Evolutionary conservation across 768 basidiomycete genomes (phyloP).

Genomic region (Tricholoma hemisulphureum): DNA sequence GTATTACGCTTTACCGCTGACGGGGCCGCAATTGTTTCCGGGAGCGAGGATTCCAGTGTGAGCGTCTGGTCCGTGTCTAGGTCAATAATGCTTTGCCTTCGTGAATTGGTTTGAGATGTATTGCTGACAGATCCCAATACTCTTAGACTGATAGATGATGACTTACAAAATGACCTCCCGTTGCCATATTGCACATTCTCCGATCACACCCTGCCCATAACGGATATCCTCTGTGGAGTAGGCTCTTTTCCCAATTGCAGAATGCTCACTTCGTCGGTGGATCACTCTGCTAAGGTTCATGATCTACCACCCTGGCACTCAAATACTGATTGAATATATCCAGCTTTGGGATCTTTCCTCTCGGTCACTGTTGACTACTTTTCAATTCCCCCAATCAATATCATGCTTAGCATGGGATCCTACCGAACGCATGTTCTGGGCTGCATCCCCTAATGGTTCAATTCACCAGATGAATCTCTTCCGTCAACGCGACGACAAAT

Average conservation of each 20-base stretch:
- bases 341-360: conserved; percentile 84
- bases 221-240: conserved; percentile 76
- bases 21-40: conserved; percentile 76
- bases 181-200: conserved; percentile 76
- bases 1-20: conserved; percentile 83
- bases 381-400: conserved; percentile 80
- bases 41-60: conserved; percentile 87
- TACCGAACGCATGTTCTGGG: conserved; percentile 89
- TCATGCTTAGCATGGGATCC: conserved; percentile 71
- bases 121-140: conserved; percentile 1
- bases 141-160: conserved; percentile 71
- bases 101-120: not conserved
- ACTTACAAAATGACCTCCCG: conserved; percentile 69
- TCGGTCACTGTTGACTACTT: conserved; percentile 76
- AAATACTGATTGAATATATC: not conserved
- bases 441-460: conserved; percentile 70
- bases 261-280: conserved; percentile 76
- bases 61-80: conserved; percentile 88
- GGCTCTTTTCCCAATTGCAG: conserved; percentile 78
- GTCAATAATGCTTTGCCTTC: conserved; percentile 43
- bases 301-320: not conserved
- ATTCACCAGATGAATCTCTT: conserved; percentile 82
- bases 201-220: conserved; percentile 91
- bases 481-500: conserved; percentile 54
- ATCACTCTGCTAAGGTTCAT: conserved; percentile 87